phyloP scores from a whole-genome alignment of 2,329 filamentous ascomycete genomes.

The Fusarium sp. region DNA sequence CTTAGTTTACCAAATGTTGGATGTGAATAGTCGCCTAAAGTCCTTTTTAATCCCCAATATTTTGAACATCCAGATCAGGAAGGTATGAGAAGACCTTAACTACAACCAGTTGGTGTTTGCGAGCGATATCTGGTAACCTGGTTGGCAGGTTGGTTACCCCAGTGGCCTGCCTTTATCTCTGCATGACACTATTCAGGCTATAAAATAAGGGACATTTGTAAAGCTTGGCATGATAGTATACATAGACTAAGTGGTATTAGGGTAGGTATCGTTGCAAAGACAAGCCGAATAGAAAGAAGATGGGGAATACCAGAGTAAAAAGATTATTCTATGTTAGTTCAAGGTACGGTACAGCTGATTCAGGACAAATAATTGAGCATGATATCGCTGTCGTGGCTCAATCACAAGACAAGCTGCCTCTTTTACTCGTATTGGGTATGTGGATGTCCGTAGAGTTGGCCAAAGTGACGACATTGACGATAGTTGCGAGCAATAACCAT shows the following conservation, averaged over 20 bases:
- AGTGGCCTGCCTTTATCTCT: constrained; percentile 9
- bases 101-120: constrained; percentile 5
- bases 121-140: not conserved
- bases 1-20: not conserved
- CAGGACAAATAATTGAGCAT: not conserved
- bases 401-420: constrained; percentile 8
- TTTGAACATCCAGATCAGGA: constrained; percentile 24
- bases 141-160: too few relatives aligned
- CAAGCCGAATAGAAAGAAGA: constrained; percentile 4
- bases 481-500: constrained; percentile 18
- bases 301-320: constrained; percentile 7
- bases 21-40: constrained; percentile 7
- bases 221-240: constrained; percentile 17
- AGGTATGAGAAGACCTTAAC: constrained; percentile 26
- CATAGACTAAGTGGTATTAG: not conserved
- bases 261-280: not conserved
- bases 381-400: not conserved
- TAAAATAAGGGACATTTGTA: constrained; percentile 1
- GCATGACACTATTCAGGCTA: constrained; percentile 18
- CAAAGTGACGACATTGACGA: constrained; percentile 34
- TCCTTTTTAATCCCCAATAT: not conserved
- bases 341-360: not conserved
- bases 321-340: not conserved
- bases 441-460: constrained; percentile 19
- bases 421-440: constrained; percentile 7